A percentile compares a stretch with the other conserved stretches of the same genome.
These are phyloP conservation scores for Hygrophila difformis DNA, from an alignment of 257 asterid species.

Conservation along the genomic window DNA sequence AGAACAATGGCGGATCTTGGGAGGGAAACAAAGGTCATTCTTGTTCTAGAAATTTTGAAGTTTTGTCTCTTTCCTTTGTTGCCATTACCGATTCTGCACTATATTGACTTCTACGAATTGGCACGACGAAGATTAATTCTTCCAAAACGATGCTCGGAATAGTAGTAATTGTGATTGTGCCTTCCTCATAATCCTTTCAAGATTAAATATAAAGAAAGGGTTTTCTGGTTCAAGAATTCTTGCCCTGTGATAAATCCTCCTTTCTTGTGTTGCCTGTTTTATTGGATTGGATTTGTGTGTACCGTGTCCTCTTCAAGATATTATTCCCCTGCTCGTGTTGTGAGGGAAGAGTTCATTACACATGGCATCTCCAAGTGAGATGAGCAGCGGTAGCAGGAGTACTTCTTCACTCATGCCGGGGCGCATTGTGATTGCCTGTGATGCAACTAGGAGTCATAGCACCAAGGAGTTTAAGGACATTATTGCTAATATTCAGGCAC, in stretches of 20 bases:
- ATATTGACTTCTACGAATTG: too few species aligned
- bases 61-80: too few species aligned
- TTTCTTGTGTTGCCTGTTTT: background rate
- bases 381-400: conserved; percentile 17
- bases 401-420: conserved; percentile 29
- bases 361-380: conserved; percentile 30
- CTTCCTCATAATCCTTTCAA: background rate
- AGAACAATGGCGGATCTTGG: background rate
- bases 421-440: conserved; percentile 44
- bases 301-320: background rate
- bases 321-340: background rate
- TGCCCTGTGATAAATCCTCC: background rate
- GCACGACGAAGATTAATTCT: too few species aligned
- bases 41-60: conserved; percentile 15
- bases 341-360: background rate
- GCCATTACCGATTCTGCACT: too few species aligned
- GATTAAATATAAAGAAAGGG: background rate
- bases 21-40: background rate
- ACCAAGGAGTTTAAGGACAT: conserved; percentile 29
- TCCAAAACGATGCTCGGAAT: too few species aligned
- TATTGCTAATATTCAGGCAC: conserved; percentile 23
- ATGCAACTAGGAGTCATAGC: conserved; percentile 41
- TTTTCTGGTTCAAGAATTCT: conserved; percentile 1
- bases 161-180: background rate
- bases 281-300: background rate